These are phyloP conservation scores for Bacidia gigantensis DNA, from an alignment of 495 filamentous ascomycete genomes.

Conservation along the genomic window DNA sequence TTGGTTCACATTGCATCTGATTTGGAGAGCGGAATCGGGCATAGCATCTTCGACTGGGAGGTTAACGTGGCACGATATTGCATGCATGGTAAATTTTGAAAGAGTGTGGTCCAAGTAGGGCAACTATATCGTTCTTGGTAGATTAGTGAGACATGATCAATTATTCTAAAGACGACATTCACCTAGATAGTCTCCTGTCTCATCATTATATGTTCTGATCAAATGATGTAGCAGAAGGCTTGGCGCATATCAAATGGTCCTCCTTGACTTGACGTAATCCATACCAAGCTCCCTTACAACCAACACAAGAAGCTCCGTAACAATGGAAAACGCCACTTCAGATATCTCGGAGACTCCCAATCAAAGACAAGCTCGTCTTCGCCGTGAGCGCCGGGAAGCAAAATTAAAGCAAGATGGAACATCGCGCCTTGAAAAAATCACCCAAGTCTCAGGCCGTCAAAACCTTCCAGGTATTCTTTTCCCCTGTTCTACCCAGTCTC, in stretches of 20 bases:
- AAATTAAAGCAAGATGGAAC: slow-evolving; percentile 77
- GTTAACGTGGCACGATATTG: neutral
- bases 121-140: neutral
- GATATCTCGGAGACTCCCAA: slow-evolving; percentile 33
- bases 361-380: slow-evolving; percentile 62
- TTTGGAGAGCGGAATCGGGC: neutral
- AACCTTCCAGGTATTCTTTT: slow-evolving; percentile 24
- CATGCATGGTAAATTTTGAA: no score
- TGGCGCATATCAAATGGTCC: no score
- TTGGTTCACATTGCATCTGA: neutral
- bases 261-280: no score
- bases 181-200: no score
- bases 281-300: neutral
- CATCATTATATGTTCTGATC: no score
- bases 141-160: no score
- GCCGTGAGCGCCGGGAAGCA: slow-evolving; percentile 79
- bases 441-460: slow-evolving; percentile 56
- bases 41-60: neutral
- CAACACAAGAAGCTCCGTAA: neutral
- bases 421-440: slow-evolving; percentile 72
- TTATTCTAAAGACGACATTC: no score
- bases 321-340: neutral
- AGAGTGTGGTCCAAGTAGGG: neutral
- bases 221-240: no score
- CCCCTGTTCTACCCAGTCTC: neutral